A percentile compares a stretch with the other conserved stretches of the same genome.
Conservation (phyloP, 495 filamentous ascomycete genomes). For the Ramalina intermedia region DNA sequence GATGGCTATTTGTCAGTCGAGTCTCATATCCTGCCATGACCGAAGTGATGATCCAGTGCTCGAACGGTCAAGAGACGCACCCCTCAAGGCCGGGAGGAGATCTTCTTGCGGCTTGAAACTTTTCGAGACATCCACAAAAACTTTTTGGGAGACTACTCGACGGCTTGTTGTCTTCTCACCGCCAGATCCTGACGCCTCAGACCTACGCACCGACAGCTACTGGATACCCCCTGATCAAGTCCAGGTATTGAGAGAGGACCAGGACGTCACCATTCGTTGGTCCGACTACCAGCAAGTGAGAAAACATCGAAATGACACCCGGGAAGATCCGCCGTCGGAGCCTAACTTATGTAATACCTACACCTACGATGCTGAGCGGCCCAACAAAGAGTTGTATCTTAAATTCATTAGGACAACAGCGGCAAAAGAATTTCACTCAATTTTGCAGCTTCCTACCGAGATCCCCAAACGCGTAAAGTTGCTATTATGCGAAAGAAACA, state of each 20-base stretch:
- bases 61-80: neutral
- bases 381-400: conserved; percentile 6
- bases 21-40: conserved; percentile 4
- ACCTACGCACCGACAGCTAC: conserved; percentile 1
- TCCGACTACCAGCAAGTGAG: conserved; percentile 8
- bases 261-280: conserved; percentile 7
- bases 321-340: neutral
- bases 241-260: conserved; percentile 1
- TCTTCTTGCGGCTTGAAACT: conserved; percentile 8
- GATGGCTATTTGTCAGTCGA: conserved; percentile 5
- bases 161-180: conserved; percentile 7
- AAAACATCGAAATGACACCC: neutral
- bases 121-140: conserved; percentile 6
- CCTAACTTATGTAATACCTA: conserved; percentile 1
- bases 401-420: conserved; percentile 1
- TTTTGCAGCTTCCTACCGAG: conserved; percentile 6
- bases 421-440: conserved; percentile 1
- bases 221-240: conserved; percentile 7
- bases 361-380: conserved; percentile 3
- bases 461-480: conserved; percentile 3
- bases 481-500: neutral
- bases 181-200: neutral
- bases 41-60: neutral
- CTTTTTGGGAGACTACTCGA: conserved; percentile 7
- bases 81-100: neutral